Conservation (phyloP, 257 asterid species). For the Nicotiana noctiflora region DNA sequence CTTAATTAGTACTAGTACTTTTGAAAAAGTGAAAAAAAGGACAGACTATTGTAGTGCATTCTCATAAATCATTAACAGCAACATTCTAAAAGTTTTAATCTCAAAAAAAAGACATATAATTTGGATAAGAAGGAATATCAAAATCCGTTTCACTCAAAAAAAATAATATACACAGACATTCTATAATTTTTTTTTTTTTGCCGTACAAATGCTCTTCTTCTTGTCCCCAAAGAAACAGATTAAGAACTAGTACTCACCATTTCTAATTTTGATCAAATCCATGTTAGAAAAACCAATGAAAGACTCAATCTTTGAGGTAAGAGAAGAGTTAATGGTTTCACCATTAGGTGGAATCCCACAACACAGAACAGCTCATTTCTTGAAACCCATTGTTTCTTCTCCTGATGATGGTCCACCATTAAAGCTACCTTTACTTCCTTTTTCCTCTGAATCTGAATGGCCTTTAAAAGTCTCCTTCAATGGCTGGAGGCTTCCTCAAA, state of each 20-base stretch:
- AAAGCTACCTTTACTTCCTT: constrained; percentile 25
- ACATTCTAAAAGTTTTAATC: too few species aligned
- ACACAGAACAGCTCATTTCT: constrained; percentile 21
- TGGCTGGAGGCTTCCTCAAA: constrained; percentile 21
- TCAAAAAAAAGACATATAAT: too few species aligned
- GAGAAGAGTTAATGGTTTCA: constrained; percentile 32
- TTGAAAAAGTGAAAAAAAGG: background rate
- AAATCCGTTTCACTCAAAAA: background rate
- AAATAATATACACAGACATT: too few species aligned
- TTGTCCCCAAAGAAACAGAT: background rate
- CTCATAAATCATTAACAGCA: too few species aligned
- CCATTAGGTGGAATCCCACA: constrained; percentile 23
- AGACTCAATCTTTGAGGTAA: constrained; percentile 14
- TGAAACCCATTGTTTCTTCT: constrained; percentile 18
- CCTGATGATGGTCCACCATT: constrained; percentile 10
- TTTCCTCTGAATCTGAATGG: constrained; percentile 25
- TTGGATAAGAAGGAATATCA: background rate
- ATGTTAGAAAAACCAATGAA: background rate
- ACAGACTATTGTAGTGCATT: too few species aligned
- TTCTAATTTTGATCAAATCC: background rate
- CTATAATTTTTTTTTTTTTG: background rate
- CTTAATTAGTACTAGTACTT: background rate
- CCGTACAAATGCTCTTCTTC: background rate
- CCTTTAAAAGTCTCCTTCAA: constrained; percentile 18
- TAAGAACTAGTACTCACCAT: background rate